phyloP scores from a whole-genome alignment of 106 monocot genomes.

The Allium cepa region DNA sequence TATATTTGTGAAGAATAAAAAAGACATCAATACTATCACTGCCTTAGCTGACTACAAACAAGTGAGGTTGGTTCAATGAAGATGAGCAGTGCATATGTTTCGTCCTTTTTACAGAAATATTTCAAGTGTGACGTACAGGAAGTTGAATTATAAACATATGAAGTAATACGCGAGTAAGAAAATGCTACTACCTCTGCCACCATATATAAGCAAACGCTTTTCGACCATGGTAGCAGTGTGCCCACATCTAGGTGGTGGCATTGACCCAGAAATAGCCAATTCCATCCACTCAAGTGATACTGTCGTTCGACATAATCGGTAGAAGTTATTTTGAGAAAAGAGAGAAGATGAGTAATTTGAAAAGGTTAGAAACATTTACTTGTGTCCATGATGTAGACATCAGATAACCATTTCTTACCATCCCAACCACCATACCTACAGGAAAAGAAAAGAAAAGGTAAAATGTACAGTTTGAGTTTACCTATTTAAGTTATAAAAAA shows the following conservation, averaged over 20 bases:
- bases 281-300: slow-evolving; percentile 96
- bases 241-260: slow-evolving; percentile 87
- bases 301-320: slow-evolving; percentile 12
- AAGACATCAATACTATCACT: too few species aligned
- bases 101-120: too few species aligned
- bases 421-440: slow-evolving; percentile 99
- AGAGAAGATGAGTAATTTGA: background rate
- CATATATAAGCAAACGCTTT: slow-evolving; percentile 87
- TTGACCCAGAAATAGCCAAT: slow-evolving; percentile 68
- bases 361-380: slow-evolving; percentile 26
- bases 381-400: slow-evolving; percentile 96
- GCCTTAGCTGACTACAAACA: too few species aligned
- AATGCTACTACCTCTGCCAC: slow-evolving; percentile 71
- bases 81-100: too few species aligned
- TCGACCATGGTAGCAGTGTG: slow-evolving; percentile 96
- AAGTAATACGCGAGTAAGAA: too few species aligned
- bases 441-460: slow-evolving; percentile 1
- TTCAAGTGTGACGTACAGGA: too few species aligned
- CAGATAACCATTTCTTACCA: slow-evolving; percentile 98
- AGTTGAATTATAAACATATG: too few species aligned
- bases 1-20: too few species aligned
- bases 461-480: background rate
- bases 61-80: too few species aligned
- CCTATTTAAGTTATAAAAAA: background rate
- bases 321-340: too few species aligned